phyloP scores from a whole-genome alignment of 2,329 filamentous ascomycete species.

The Gnomoniopsis smithogilvyi region DNA sequence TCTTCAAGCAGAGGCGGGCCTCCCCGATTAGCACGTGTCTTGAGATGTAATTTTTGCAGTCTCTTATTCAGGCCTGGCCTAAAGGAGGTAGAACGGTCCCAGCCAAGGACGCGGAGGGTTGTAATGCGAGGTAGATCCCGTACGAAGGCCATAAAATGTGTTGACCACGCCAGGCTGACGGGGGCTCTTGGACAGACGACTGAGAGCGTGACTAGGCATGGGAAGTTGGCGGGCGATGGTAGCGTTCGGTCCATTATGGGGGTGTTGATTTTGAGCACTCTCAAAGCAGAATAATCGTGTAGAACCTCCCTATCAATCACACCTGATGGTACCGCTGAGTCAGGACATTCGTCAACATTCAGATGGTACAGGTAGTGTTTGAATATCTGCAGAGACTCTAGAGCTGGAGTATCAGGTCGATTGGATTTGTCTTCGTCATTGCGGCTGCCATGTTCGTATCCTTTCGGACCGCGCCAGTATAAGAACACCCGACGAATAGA shows the following conservation, averaged over 20 bases:
- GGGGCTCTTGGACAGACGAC: background rate
- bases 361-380: no score
- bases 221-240: background rate
- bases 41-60: background rate
- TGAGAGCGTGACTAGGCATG: background rate
- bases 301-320: background rate
- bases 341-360: background rate
- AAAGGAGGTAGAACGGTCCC: conserved; percentile 2
- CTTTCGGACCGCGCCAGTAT: background rate
- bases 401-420: background rate
- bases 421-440: background rate
- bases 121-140: background rate
- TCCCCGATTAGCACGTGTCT: background rate
- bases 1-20: background rate
- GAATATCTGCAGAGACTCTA: background rate
- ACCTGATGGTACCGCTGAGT: background rate
- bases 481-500: background rate
- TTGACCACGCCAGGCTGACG: background rate
- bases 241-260: background rate
- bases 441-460: background rate
- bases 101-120: background rate
- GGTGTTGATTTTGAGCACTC: conserved; percentile 3
- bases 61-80: background rate
- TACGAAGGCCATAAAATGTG: background rate
- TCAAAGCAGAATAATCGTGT: conserved; percentile 7